phyloP scores from a whole-genome alignment of 495 filamentous ascomycete genomes.

The Hypoxylon fragiforme region DNA sequence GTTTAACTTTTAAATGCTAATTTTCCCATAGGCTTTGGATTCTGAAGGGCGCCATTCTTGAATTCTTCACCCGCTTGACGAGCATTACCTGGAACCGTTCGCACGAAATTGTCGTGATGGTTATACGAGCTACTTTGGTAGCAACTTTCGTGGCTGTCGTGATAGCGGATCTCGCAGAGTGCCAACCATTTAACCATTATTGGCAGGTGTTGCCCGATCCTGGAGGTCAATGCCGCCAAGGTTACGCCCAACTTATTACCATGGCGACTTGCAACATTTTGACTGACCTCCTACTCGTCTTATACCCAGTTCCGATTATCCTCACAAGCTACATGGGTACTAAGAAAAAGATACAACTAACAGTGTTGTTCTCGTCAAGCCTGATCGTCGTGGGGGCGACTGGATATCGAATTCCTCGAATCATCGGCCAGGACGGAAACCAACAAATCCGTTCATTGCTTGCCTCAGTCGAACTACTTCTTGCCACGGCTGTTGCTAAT shows the following conservation, averaged over 20 bases:
- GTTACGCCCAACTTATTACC: constrained; percentile 80
- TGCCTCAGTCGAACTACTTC: constrained; percentile 77
- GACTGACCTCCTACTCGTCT: constrained; percentile 83
- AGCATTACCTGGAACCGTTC: constrained; percentile 66
- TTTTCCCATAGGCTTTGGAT: constrained; percentile 73
- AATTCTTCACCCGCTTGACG: constrained; percentile 84
- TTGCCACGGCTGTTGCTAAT: constrained; percentile 76
- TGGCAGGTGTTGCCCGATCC: constrained; percentile 94
- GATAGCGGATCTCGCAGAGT: constrained; percentile 81
- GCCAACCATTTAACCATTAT: constrained; percentile 80
- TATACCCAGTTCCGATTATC: constrained; percentile 87
- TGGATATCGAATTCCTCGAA: constrained; percentile 72
- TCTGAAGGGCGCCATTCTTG: constrained; percentile 85
- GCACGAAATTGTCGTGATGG: constrained; percentile 65
- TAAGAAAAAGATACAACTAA: constrained; percentile 66
- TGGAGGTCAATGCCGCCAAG: constrained; percentile 78
- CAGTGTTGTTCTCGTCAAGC: constrained; percentile 79
- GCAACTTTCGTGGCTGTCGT: constrained; percentile 78
- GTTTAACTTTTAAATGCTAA: constrained; percentile 18
- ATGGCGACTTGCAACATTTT: constrained; percentile 86
- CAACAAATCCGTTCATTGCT: constrained; percentile 78
- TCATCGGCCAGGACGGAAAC: constrained; percentile 62
- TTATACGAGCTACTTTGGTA: constrained; percentile 73
- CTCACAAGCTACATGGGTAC: constrained; percentile 68
- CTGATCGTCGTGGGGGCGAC: constrained; percentile 74